Evolutionary conservation across 345 rosid species (phyloP).

Genomic region (Corymbia maculata): DNA sequence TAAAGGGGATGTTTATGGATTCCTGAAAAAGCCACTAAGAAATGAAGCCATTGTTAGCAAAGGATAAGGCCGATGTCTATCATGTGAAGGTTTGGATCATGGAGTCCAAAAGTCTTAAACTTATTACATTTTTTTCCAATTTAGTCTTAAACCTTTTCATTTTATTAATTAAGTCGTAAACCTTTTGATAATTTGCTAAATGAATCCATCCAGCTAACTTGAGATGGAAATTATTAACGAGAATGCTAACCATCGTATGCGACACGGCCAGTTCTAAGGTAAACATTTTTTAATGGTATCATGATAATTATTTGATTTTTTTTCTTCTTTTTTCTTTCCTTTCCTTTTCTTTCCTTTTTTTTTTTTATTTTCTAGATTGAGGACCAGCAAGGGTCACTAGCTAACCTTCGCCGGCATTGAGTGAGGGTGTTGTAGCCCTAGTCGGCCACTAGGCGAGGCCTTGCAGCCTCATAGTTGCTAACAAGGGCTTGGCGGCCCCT

Average conservation of each 20-base stretch:
- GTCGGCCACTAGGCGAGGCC: too few relatives aligned
- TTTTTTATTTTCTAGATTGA: too few relatives aligned
- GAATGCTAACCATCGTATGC: fast-evolving
- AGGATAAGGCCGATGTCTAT: neutral
- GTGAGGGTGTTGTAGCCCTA: fast-evolving
- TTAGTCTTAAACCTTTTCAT: too few relatives aligned
- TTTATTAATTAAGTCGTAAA: too few relatives aligned
- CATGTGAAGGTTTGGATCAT: neutral
- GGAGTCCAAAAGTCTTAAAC: too few relatives aligned
- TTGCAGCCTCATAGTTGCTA: neutral
- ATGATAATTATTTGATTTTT: too few relatives aligned
- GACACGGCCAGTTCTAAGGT: fast-evolving
- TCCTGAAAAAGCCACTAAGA: neutral
- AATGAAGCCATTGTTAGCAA: neutral
- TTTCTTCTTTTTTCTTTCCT: fast-evolving
- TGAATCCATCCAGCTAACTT: neutral
- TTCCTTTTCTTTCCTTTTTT: fast-evolving
- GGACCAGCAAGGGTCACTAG: fast-evolving
- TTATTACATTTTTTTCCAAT: too few relatives aligned
- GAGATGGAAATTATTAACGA: too few relatives aligned
- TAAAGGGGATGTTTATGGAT: neutral
- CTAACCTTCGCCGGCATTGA: neutral
- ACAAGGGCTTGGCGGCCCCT: neutral
- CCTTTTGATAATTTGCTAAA: too few relatives aligned
- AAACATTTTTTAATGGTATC: neutral